phyloP scores from a whole-genome alignment of 495 filamentous ascomycete species.

The Penicillium chermesinum region DNA sequence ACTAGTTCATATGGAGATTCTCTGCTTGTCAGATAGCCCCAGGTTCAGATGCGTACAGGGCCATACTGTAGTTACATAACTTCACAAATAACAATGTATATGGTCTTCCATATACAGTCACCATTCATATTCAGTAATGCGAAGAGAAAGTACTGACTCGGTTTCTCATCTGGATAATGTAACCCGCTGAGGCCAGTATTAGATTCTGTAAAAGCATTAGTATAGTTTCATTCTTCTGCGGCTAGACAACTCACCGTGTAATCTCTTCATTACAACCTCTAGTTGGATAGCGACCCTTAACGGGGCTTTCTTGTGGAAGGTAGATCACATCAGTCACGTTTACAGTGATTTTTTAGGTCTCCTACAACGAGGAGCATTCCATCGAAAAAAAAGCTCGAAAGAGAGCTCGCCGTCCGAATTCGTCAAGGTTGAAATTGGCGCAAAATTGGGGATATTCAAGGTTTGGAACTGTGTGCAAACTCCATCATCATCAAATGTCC shows the following conservation, averaged over 20 bases:
- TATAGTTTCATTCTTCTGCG: conserved; percentile 9
- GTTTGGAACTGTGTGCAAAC: conserved; percentile 11
- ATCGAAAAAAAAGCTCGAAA: no score
- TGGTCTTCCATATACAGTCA: no score
- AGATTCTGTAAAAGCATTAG: conserved; percentile 12
- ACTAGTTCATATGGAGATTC: no score
- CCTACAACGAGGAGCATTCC: conserved; percentile 18
- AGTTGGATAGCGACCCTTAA: conserved; percentile 13
- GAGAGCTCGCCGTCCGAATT: conserved; percentile 16
- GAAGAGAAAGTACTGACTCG: no score
- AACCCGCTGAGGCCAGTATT: no score
- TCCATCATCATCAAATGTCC: neutral
- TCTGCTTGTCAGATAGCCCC: no score
- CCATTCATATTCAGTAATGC: no score
- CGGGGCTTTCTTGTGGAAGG: conserved; percentile 14
- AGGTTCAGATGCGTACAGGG: no score
- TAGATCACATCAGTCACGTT: conserved; percentile 18
- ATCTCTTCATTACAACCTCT: conserved; percentile 11
- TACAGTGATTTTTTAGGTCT: conserved; percentile 15
- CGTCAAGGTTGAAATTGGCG: conserved; percentile 13
- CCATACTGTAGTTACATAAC: no score
- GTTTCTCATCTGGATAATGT: no score
- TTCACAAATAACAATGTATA: no score
- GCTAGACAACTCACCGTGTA: conserved; percentile 3
- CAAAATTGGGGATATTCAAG: conserved; percentile 16